Evolutionary conservation across 78 protist species (phyloP).

Genomic region (Dictyostelium discoideum): DNA sequence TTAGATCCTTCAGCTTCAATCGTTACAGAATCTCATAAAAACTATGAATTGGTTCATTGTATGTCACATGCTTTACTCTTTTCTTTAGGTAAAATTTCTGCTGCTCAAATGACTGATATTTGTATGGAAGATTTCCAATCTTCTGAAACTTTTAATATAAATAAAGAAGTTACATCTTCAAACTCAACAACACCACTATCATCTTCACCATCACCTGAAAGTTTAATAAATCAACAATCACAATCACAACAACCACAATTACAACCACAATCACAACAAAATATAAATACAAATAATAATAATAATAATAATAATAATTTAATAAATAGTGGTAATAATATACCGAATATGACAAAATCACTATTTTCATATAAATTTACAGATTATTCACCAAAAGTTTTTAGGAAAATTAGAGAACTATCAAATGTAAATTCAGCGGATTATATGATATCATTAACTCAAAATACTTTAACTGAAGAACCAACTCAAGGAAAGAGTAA

Average conservation of each 20-base stretch:
- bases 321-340: neutral
- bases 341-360: neutral
- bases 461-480: constrained; percentile 37
- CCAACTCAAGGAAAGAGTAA: constrained; percentile 68
- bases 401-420: constrained; percentile 60
- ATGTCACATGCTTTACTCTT: constrained; percentile 43
- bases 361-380: constrained; percentile 57
- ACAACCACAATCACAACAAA: neutral
- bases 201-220: neutral
- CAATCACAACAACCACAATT: neutral
- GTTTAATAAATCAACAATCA: neutral
- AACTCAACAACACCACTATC: neutral
- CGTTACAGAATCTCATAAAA: constrained; percentile 31
- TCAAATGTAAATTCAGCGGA: constrained; percentile 59
- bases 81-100: constrained; percentile 70
- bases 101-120: constrained; percentile 17
- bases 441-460: constrained; percentile 58
- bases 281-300: too few species aligned
- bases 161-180: neutral
- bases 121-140: constrained; percentile 36
- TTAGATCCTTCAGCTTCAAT: neutral
- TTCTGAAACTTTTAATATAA: constrained; percentile 21
- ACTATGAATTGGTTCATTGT: constrained; percentile 56
- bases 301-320: neutral
- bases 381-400: constrained; percentile 72